These are phyloP conservation scores for Neonectria hederae DNA, from an alignment of 2,329 filamentous ascomycete species.

Conservation along the genomic window DNA sequence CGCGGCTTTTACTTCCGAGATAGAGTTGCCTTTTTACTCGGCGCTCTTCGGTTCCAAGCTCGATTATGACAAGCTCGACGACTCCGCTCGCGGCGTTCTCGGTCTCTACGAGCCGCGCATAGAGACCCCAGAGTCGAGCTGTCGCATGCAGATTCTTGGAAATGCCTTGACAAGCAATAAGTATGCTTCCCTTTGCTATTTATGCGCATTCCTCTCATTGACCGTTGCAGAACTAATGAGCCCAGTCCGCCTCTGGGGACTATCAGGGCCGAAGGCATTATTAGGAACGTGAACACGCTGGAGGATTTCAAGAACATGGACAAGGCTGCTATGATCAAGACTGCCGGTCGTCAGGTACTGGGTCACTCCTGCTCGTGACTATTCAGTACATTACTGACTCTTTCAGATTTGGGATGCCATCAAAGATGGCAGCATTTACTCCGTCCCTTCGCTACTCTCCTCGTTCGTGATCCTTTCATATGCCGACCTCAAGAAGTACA, in stretches of 20 bases:
- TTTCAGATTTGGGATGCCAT: constrained; percentile 96
- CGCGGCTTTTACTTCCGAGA: constrained; percentile 90
- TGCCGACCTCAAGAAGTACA: constrained; percentile 96
- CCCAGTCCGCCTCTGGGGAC: constrained; percentile 73
- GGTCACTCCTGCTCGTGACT: not conserved
- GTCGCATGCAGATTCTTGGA: constrained; percentile 89
- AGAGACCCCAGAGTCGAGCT: constrained; percentile 78
- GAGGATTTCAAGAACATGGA: constrained; percentile 91
- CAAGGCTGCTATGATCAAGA: constrained; percentile 79
- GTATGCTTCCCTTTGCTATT: constrained; percentile 61
- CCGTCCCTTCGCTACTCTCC: constrained; percentile 87
- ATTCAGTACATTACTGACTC: constrained; percentile 24
- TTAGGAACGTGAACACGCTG: constrained; percentile 95
- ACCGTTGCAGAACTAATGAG: constrained; percentile 42
- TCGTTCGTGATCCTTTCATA: constrained; percentile 92
- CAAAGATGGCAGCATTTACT: constrained; percentile 94
- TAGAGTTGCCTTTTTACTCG: constrained; percentile 94
- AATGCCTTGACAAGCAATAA: constrained; percentile 85
- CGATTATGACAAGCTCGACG: constrained; percentile 96
- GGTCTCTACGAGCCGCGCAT: constrained; percentile 89
- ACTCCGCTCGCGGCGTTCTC: constrained; percentile 85
- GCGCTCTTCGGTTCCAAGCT: constrained; percentile 93
- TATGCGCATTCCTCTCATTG: constrained; percentile 32
- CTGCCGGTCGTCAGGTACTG: constrained; percentile 80
- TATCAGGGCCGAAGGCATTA: constrained; percentile 89